Percentiles rank a stretch among this genome's conserved stretches.
Evolutionary conservation across 495 filamentous ascomycete genomes (phyloP).

Genomic region (Staphylotrichum tortipilum): DNA sequence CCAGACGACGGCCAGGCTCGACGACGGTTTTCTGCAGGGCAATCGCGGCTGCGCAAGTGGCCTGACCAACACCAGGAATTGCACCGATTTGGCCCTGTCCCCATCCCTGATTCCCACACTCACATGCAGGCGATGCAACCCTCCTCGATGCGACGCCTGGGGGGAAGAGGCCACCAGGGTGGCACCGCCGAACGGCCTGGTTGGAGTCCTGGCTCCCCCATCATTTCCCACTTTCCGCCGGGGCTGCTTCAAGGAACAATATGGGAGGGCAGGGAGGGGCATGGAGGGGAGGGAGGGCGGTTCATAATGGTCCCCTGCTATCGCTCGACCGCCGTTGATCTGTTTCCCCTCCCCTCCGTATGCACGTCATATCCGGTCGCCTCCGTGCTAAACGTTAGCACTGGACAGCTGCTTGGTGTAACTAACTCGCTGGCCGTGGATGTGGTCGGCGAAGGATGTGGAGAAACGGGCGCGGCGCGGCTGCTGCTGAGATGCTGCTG

Average conservation of each 20-base stretch:
- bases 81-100: slow-evolving; percentile 11
- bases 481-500: no score
- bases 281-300: no score
- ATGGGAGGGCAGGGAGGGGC: no score
- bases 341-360: no score
- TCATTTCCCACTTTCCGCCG: slow-evolving; percentile 2
- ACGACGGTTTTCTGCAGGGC: not conserved
- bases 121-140: slow-evolving; percentile 1
- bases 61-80: slow-evolving; percentile 3
- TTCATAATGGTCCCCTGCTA: not conserved
- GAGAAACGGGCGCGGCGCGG: no score
- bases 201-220: not conserved
- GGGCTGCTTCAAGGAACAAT: no score
- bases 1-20: not conserved
- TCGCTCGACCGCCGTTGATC: no score
- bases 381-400: no score
- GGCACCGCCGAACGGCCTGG: not conserved
- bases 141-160: no score
- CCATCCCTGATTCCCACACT: not conserved
- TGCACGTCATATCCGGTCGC: not conserved
- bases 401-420: no score
- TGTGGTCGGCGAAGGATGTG: not conserved
- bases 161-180: no score
- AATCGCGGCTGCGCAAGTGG: not conserved
- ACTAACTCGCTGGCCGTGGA: no score